phyloP scores from a whole-genome alignment of 108 stramenopile species.

The Pseudonitzschia delicatissima region DNA sequence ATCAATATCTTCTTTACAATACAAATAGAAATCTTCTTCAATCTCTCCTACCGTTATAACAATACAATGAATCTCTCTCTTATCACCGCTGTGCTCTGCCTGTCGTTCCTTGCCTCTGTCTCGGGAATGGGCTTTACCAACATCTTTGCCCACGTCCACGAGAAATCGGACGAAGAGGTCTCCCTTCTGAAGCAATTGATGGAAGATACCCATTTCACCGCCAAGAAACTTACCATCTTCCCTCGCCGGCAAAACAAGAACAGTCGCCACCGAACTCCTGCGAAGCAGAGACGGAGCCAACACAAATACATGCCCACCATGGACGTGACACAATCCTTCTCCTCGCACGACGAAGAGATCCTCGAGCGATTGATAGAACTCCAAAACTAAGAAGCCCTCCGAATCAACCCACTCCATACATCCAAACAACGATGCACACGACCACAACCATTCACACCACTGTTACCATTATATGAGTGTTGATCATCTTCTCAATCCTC shows the following conservation, averaged over 20 bases:
- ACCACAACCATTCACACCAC: too few species aligned
- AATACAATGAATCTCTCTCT: too few species aligned
- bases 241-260: neutral
- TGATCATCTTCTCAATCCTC: too few species aligned
- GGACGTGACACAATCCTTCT: neutral
- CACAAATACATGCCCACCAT: neutral
- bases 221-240: slow-evolving; percentile 1
- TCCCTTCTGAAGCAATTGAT: neutral
- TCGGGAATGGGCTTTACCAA: slow-evolving; percentile 10
- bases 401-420: too few species aligned
- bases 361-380: slow-evolving; percentile 9
- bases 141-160: neutral
- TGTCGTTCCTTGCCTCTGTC: too few species aligned
- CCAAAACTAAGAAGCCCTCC: too few species aligned
- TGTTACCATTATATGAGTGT: too few species aligned
- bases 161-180: slow-evolving; percentile 1
- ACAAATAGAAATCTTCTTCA: too few species aligned
- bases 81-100: too few species aligned
- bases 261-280: neutral
- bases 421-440: too few species aligned
- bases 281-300: neutral
- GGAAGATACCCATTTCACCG: neutral
- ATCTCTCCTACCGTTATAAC: too few species aligned
- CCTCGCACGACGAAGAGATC: slow-evolving; percentile 1
- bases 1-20: too few species aligned